Evolutionary conservation across 768 basidiomycete species (phyloP).

Genomic region (Plicaturopsis crispa): DNA sequence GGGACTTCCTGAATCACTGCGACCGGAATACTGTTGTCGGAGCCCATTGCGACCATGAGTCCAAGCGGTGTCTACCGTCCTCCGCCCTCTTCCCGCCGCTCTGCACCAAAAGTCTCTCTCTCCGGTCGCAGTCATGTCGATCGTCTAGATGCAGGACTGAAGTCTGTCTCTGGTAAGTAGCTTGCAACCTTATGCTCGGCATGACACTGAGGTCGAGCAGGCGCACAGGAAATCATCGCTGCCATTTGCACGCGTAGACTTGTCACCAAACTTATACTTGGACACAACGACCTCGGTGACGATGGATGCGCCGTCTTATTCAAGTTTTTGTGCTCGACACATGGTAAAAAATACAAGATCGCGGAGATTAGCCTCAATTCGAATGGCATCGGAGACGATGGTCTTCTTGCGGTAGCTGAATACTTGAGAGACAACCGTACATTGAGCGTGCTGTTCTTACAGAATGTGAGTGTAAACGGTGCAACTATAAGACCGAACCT

Average conservation of each 20-base stretch:
- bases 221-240: conserved; percentile 41
- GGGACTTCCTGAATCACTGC: too few species aligned
- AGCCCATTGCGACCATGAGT: too few species aligned
- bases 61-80: too few species aligned
- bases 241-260: conserved; percentile 35
- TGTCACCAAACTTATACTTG: conserved; percentile 47
- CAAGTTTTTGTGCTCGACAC: conserved; percentile 41
- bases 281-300: conserved; percentile 50
- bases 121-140: conserved; percentile 15
- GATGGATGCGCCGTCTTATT: conserved; percentile 50
- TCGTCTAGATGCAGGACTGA: conserved; percentile 19
- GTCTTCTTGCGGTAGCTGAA: conserved; percentile 43
- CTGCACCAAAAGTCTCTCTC: conserved; percentile 3
- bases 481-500: too few species aligned
- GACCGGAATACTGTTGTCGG: too few species aligned
- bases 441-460: conserved; percentile 45
- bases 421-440: conserved; percentile 40
- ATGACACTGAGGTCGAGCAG: conserved; percentile 19
- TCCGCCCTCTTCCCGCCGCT: too few species aligned
- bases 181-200: too few species aligned
- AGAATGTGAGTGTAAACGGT: conserved; percentile 57
- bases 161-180: conserved; percentile 16
- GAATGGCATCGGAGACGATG: conserved; percentile 46
- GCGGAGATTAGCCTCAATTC: conserved; percentile 50
- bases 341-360: conserved; percentile 38